phyloP scores from a whole-genome alignment of 805 yeast genomes.

The Wickerhamiella dianesei region DNA sequence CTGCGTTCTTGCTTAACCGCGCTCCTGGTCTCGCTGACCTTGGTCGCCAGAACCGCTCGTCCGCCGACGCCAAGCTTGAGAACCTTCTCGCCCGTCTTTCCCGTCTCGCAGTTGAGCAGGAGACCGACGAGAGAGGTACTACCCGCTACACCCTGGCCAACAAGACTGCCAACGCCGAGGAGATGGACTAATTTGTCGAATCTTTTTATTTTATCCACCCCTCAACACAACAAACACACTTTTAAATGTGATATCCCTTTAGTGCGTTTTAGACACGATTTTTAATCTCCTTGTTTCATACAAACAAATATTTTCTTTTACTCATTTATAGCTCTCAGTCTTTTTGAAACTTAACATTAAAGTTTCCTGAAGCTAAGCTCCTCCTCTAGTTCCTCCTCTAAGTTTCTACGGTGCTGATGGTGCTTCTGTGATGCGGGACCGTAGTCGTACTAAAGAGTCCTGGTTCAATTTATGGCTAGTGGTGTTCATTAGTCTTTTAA shows the following conservation, averaged over 20 bases:
- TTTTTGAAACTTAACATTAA: too few species aligned
- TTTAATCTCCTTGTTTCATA: background rate
- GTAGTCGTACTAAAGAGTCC: too few species aligned
- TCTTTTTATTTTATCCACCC: background rate
- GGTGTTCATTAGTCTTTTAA: too few species aligned
- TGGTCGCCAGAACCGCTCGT: constrained; percentile 24
- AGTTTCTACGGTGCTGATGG: too few species aligned
- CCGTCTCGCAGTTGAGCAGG: constrained; percentile 28
- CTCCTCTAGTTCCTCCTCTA: too few species aligned
- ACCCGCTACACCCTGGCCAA: constrained; percentile 24
- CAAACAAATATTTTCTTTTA: background rate
- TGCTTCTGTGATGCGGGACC: too few species aligned
- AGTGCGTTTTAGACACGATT: background rate
- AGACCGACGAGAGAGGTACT: constrained; percentile 22
- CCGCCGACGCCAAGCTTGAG: constrained; percentile 25
- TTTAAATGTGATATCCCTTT: background rate
- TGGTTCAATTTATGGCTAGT: too few species aligned
- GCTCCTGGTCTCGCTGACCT: constrained; percentile 23
- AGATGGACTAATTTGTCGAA: constrained; percentile 19
- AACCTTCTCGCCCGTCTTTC: constrained; percentile 27
- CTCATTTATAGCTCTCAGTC: background rate
- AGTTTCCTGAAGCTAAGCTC: too few species aligned
- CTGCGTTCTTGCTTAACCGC: constrained; percentile 60
- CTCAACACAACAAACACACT: background rate
- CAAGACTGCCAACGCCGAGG: constrained; percentile 26